Evolutionary conservation across 805 yeast species (phyloP).

Genomic region (Spathaspora girioi): DNA sequence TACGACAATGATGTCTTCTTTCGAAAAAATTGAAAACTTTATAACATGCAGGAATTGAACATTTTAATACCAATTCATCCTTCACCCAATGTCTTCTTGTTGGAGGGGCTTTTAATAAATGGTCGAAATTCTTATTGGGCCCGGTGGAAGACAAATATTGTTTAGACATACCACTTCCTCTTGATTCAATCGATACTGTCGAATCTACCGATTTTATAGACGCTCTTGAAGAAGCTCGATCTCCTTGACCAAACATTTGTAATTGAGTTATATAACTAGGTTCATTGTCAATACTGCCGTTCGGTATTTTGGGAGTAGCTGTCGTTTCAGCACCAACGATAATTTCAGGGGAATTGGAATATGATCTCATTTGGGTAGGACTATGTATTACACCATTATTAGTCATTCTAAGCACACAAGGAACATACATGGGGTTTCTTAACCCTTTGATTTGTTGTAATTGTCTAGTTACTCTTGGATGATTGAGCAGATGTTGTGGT

Average conservation of each 20-base stretch:
- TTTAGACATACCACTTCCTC: neutral
- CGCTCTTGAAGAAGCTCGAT: conserved; percentile 10
- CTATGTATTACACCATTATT: conserved; percentile 5
- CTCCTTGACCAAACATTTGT: conserved; percentile 5
- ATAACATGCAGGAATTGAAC: conserved; percentile 56
- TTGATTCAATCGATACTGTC: conserved; percentile 24
- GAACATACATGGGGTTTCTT: conserved; percentile 82
- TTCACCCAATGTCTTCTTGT: conserved; percentile 70
- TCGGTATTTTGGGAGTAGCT: neutral
- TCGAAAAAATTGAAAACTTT: conserved; percentile 72
- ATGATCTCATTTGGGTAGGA: conserved; percentile 6
- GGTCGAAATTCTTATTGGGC: conserved; percentile 16
- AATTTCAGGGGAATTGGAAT: conserved; percentile 8
- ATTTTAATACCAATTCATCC: conserved; percentile 60
- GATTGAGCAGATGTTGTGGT: conserved; percentile 10
- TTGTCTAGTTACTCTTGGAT: conserved; percentile 20
- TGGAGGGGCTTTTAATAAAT: conserved; percentile 38
- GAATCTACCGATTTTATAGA: conserved; percentile 30
- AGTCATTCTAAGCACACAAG: conserved; percentile 73
- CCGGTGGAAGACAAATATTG: conserved; percentile 6
- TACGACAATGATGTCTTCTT: conserved; percentile 79
- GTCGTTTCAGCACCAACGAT: neutral
- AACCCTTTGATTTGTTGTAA: conserved; percentile 75
- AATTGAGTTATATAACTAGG: neutral
- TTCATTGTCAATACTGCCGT: neutral